Evolutionary conservation across 441 rosid species (phyloP).

Genomic region (Populus hybrid): DNA sequence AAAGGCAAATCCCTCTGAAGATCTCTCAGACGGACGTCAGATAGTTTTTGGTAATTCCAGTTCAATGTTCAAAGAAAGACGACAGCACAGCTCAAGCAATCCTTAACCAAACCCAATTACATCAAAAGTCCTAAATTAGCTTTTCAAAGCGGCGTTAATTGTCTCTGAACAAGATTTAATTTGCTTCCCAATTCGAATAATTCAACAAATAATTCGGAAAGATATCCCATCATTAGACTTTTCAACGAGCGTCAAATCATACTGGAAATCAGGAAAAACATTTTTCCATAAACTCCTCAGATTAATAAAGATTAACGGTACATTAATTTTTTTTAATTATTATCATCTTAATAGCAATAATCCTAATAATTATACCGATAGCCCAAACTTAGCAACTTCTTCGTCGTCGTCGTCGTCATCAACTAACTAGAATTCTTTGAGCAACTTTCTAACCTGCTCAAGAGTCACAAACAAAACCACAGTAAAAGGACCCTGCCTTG

Average conservation of each 20-base stretch:
- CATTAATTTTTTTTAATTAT: too few relatives aligned
- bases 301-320: not conserved
- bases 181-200: too few relatives aligned
- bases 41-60: too few relatives aligned
- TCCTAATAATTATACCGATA: not conserved
- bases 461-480: constrained; percentile 40
- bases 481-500: constrained; percentile 45
- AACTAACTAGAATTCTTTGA: constrained; percentile 43
- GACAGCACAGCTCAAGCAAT: not conserved
- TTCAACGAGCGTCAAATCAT: not conserved
- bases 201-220: not conserved
- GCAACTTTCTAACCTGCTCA: constrained; percentile 39
- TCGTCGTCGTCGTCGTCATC: constrained; percentile 21
- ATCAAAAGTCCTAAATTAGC: too few relatives aligned
- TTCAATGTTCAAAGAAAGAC: too few relatives aligned
- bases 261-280: not conserved
- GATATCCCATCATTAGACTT: not conserved
- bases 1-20: not conserved
- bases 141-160: not conserved
- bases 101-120: not conserved
- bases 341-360: not conserved
- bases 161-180: not conserved
- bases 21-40: not conserved
- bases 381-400: not conserved
- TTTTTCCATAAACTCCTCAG: not conserved